Evolutionary conservation across 2,329 filamentous ascomycete genomes (phyloP), one percentile per base, ranked within the genome.

Genomic region (Nothomitra cinnamomea): DNA sequence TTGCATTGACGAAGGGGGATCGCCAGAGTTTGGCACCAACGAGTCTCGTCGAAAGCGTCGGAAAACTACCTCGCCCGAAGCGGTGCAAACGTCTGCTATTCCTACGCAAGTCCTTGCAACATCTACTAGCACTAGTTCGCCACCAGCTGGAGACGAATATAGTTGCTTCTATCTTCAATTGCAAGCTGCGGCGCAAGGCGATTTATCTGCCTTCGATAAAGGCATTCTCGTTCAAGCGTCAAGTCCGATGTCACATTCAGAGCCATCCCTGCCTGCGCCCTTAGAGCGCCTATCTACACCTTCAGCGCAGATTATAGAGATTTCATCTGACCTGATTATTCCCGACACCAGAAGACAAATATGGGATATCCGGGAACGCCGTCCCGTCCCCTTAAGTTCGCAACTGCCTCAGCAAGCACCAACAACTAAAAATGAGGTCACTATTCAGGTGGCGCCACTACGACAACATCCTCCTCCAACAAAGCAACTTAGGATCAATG

Each of bases 11-110:
- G 43, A 47, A 21, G 45, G 13, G 19, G 45, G 5, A 10, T 35
- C 24, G 17, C 32, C 19, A 3, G 45, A 49, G 24, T 49, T 28
- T 17, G 62, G 64, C 50, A 57, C 54, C 15, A 63, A 63, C 19
- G 59, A 64, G 32, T 60, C 61, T 35, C 64, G 66, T 51, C 66
- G 64, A 51, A 77, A 76, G 58, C 68, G 73, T 53, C 66, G 63
- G 53, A 72, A 69, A 57, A 70, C 66, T n/a, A 61, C 66, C 17
- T 57, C 64, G 0, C 55, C 58, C 4, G 60, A 64, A 55, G 57
- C 53, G 17, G 57, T 61, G 10, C 54, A 45, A 48, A n/a, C 17
- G 50, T 51, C 35, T 53, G n/a, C 47, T n/a, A 54, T 21, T 5
- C 13, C 45, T n/a, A 13, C 13, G 25, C 45, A 49, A 35, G 6